These are phyloP conservation scores for Chlorophyllum brunneum DNA, from an alignment of 768 basidiomycete genomes.

Conservation along the genomic window DNA sequence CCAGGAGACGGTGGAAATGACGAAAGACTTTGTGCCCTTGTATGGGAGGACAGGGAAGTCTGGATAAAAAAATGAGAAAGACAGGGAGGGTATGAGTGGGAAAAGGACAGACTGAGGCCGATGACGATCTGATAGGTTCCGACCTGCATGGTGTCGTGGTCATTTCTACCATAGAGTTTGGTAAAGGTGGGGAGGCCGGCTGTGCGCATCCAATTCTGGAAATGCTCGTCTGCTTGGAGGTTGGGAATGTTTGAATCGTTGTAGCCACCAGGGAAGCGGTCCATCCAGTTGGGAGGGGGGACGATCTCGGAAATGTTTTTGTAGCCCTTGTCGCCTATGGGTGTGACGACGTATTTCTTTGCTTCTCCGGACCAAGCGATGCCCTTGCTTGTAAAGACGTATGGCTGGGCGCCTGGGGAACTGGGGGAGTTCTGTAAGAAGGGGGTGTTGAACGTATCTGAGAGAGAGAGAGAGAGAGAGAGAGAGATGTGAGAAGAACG, in stretches of 20 bases:
- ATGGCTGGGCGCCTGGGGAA: conserved; percentile 45
- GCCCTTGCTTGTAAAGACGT: conserved; percentile 69
- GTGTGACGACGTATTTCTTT: conserved; percentile 77
- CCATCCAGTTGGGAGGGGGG: conserved; percentile 91
- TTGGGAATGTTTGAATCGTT: conserved; percentile 62
- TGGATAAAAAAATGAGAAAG: conserved; percentile 25
- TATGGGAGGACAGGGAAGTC: conserved; percentile 92
- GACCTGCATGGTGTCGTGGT: conserved; percentile 61
- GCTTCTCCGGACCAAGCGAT: conserved; percentile 97
- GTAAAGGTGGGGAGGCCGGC: conserved; percentile 96
- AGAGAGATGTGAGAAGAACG: conserved; percentile 3
- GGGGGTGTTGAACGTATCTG: conserved; percentile 79
- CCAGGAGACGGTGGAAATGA: conserved; percentile 97
- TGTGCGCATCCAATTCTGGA: conserved; percentile 99
- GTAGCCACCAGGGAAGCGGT: conserved; percentile 72
- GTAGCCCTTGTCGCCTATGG: conserved; percentile 47
- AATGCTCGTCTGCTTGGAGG: conserved; percentile 77
- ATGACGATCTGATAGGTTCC: conserved; percentile 77
- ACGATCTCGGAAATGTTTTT: conserved; percentile 58
- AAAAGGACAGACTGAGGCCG: conserved; percentile 67
- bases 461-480: not conserved
- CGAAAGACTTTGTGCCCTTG: conserved; percentile 93
- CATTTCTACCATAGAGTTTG: conserved; percentile 92
- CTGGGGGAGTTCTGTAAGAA: conserved; percentile 49
- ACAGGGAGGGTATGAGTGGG: conserved; percentile 7